These are phyloP conservation scores for Cucurbitaria berberidis DNA, from an alignment of 2,329 filamentous ascomycete species.

Conservation along the genomic window DNA sequence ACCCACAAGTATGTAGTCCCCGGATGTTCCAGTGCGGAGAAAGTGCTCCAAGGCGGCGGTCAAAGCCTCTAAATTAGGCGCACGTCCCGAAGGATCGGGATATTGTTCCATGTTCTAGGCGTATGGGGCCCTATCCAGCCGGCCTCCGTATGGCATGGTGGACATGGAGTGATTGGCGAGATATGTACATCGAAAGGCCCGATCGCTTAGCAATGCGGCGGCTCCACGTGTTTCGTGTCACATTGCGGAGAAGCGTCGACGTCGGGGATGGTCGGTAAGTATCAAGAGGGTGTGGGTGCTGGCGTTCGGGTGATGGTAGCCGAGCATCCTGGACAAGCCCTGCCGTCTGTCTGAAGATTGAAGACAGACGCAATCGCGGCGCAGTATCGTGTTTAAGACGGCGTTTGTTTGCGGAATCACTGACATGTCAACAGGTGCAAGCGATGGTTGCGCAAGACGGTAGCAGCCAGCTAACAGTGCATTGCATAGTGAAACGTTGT, in stretches of 20 bases:
- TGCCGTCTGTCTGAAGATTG: background rate
- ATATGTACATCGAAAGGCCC: background rate
- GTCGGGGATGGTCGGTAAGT: conserved; percentile 9
- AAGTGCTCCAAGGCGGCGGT: background rate
- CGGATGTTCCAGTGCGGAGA: conserved; percentile 8
- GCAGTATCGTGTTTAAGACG: background rate
- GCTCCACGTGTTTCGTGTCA: conserved; percentile 5
- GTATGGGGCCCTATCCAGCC: conserved; percentile 2
- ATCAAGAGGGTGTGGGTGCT: background rate
- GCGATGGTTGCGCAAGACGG: background rate
- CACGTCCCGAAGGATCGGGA: conserved; percentile 2
- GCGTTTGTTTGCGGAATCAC: background rate
- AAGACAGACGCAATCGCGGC: background rate
- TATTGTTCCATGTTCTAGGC: background rate
- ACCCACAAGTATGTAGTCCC: conserved; percentile 5
- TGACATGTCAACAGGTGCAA: background rate
- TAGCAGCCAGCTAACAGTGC: background rate
- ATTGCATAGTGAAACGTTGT: background rate
- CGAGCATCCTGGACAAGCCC: conserved; percentile 2
- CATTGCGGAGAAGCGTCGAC: conserved; percentile 2
- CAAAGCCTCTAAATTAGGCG: background rate
- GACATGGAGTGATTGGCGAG: conserved; percentile 6
- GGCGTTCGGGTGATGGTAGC: conserved; percentile 14
- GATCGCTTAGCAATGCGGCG: conserved; percentile 1
- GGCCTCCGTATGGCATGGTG: background rate